Evolutionary conservation across 2,329 filamentous ascomycete genomes (phyloP).

Genomic region (Colletotrichum camelliae): DNA sequence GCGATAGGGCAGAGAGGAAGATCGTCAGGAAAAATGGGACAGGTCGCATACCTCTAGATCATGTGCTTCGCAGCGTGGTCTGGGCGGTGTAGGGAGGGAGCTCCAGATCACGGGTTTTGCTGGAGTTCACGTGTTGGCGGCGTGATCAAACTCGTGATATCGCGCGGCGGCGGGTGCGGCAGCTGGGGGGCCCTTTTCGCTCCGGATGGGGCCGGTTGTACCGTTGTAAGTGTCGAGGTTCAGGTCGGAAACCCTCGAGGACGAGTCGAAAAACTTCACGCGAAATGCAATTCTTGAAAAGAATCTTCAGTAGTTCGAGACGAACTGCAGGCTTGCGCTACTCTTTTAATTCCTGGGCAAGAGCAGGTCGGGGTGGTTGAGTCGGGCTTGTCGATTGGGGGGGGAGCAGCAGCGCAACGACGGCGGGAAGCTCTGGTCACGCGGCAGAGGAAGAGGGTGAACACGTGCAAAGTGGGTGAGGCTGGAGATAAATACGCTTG

Average conservation of each 20-base stretch:
- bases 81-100: constrained; percentile 9
- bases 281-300: constrained; percentile 10
- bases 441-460: constrained; percentile 41
- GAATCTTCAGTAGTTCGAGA: background rate
- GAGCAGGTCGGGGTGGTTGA: constrained; percentile 4
- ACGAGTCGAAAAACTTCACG: background rate
- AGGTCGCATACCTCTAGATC: constrained; percentile 47
- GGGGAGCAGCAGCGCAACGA: background rate
- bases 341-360: constrained; percentile 8
- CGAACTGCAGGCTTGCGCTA: constrained; percentile 8
- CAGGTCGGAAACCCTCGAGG: background rate
- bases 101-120: constrained; percentile 49
- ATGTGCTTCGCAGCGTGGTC: constrained; percentile 41
- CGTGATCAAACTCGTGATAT: constrained; percentile 55
- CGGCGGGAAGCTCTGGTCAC: constrained; percentile 35
- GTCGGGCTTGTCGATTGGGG: constrained; percentile 7
- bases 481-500: constrained; percentile 38
- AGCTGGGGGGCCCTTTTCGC: constrained; percentile 3
- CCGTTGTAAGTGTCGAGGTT: constrained; percentile 13
- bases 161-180: constrained; percentile 36
- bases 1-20: background rate
- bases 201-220: constrained; percentile 16
- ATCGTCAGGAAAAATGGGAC: constrained; percentile 21
- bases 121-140: constrained; percentile 32
- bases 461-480: constrained; percentile 46